Evolutionary conservation across 2,329 filamentous ascomycete species (phyloP).

Genomic region (Aspergillus brasiliensis): DNA sequence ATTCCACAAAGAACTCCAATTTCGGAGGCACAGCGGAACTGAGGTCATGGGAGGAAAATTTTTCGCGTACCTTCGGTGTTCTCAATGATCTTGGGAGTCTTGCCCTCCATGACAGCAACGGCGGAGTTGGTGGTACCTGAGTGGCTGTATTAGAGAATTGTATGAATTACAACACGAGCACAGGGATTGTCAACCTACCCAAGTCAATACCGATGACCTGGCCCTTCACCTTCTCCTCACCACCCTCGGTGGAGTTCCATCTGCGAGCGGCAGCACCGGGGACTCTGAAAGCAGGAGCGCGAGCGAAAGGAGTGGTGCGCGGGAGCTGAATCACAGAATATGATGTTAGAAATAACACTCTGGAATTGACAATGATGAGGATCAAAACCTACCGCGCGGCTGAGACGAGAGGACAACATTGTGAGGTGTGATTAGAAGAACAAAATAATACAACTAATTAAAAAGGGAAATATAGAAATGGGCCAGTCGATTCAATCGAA

Average conservation of each 20-base stretch:
- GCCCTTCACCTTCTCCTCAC: slow-evolving; percentile 83
- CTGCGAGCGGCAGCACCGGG: slow-evolving; percentile 71
- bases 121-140: slow-evolving; percentile 92
- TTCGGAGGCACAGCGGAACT: slow-evolving; percentile 8
- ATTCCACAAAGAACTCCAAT: not conserved
- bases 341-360: slow-evolving; percentile 10
- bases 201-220: slow-evolving; percentile 98
- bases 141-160: slow-evolving; percentile 19
- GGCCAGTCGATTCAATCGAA: slow-evolving; percentile 40
- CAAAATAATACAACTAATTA: slow-evolving; percentile 40
- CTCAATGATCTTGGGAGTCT: slow-evolving; percentile 92
- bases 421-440: slow-evolving; percentile 42
- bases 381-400: slow-evolving; percentile 68
- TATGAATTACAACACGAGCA: not conserved
- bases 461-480: slow-evolving; percentile 30
- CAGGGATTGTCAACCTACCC: slow-evolving; percentile 58
- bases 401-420: slow-evolving; percentile 73
- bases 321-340: slow-evolving; percentile 62
- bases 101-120: slow-evolving; percentile 97
- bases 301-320: slow-evolving; percentile 70
- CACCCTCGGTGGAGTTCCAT: slow-evolving; percentile 55
- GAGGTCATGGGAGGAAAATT: slow-evolving; percentile 13
- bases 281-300: slow-evolving; percentile 69
- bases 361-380: not conserved
- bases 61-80: slow-evolving; percentile 79